Percentiles rank a stretch among this genome's conserved stretches.
phyloP scores from a whole-genome alignment of 2,329 filamentous ascomycete species.

The Venturia aucupariae region DNA sequence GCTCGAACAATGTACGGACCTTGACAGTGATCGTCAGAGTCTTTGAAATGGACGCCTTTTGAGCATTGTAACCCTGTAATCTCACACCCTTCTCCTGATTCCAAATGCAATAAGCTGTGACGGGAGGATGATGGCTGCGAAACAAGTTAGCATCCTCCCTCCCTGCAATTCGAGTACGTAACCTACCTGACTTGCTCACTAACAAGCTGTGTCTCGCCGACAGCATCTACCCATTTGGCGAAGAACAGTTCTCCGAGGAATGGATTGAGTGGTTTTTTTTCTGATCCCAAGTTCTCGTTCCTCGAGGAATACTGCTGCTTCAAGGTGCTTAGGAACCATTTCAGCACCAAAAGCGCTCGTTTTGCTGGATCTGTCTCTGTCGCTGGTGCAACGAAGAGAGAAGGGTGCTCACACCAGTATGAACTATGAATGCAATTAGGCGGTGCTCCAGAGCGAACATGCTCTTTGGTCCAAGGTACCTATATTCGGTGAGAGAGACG shows the following conservation, averaged over 20 bases:
- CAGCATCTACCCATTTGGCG: constrained; percentile 76
- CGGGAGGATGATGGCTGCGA: constrained; percentile 74
- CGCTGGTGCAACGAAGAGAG: constrained; percentile 71
- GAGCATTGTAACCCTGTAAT: constrained; percentile 80
- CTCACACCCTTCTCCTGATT: constrained; percentile 74
- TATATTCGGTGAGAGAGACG: constrained; percentile 47
- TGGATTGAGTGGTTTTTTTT: constrained; percentile 97
- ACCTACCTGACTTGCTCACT: constrained; percentile 81
- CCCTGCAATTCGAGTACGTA: too few relatives aligned
- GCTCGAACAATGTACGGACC: constrained; percentile 18
- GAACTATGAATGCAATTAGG: constrained; percentile 20
- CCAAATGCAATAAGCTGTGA: constrained; percentile 86
- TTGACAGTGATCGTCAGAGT: constrained; percentile 78
- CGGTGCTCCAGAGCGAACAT: background rate
- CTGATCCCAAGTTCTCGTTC: constrained; percentile 75
- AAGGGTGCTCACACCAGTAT: constrained; percentile 48
- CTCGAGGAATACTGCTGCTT: constrained; percentile 73
- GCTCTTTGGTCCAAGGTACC: constrained; percentile 17
- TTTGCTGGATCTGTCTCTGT: constrained; percentile 70
- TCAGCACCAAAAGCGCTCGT: constrained; percentile 77
- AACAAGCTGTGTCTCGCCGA: constrained; percentile 74
- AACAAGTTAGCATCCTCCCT: constrained; percentile 10
- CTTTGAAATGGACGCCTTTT: constrained; percentile 88
- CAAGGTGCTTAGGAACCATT: constrained; percentile 90
- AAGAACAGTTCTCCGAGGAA: constrained; percentile 93